Base-by-base conservation (phyloP, 805 yeast species). In the Metschnikowia peoriensis region DNA sequence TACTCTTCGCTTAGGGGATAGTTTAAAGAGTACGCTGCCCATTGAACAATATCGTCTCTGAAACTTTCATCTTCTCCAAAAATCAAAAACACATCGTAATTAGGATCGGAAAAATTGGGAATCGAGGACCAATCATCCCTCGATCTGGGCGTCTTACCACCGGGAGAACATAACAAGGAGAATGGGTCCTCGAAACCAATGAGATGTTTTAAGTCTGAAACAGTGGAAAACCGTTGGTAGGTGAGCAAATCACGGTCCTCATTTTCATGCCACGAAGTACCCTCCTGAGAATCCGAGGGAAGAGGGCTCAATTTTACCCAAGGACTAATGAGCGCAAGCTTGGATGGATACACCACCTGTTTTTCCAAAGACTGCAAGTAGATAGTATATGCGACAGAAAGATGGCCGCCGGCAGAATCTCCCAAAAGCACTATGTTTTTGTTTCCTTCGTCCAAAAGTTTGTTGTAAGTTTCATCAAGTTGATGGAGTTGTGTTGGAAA, bases 391-490 rank as follows among this genome's bases (percentile, higher is more conserved):
- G 61, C 61, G 17, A 73, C 55, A 14, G 66, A 58, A 53, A 75
- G 64, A 55, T 73, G 66, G 1, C 75, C 78, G 28, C 79, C 79
- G 9, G 78, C 78, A 1, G 77, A 72, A 55, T 75, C 79, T 3
- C 79, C 78, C 57, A 75, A 55, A 6, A 74, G 58, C 11, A 64
- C 63, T 15, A 75, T 61, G 44, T 72, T 71, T 14, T 57, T 49
- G 47, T 59, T 56, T 1, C 69, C 66, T 12, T 60, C 67, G 0
- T 47, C 43, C 28, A 64, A 49, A 14, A 60, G 56, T 42, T 46
- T 44, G 27, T 41, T 46, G 54, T 73, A 70, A 2, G 71, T 65
- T 1, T 56, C 62, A 34, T 63, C 61, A 34, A 71, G 59, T 43
- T 75, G 71, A 39, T 57, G 53, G 14, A 70, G 50, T 54, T 72